These are phyloP conservation scores for Neurospora intermedia DNA, from an alignment of 495 filamentous ascomycete genomes.

Conservation along the genomic window DNA sequence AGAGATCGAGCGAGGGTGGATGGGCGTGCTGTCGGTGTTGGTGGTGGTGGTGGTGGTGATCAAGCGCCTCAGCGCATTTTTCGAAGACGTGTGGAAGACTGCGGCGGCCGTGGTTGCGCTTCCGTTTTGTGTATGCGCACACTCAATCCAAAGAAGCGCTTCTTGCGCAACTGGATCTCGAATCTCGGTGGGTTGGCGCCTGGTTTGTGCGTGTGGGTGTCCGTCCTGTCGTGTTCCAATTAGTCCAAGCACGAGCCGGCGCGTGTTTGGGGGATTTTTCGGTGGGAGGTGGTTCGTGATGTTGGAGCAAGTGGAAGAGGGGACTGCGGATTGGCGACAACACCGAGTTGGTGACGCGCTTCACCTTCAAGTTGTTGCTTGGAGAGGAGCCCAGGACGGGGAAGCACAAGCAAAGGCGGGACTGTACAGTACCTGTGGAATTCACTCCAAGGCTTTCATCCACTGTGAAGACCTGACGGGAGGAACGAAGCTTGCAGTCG, in stretches of 20 bases:
- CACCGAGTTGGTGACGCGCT: not conserved
- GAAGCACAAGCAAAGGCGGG: not conserved
- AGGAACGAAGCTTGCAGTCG: not conserved
- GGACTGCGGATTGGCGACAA: not conserved
- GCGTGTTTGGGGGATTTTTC: not conserved
- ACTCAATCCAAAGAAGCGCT: not conserved
- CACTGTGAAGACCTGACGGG: not conserved
- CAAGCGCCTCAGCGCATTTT: constrained; percentile 13
- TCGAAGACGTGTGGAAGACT: not conserved
- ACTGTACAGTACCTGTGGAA: not conserved
- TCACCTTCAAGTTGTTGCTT: not conserved
- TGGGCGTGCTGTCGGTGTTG: not conserved
- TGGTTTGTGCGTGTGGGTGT: not conserved
- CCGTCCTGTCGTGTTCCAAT: not conserved
- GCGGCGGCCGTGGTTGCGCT: not conserved
- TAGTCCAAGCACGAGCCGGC: not conserved
- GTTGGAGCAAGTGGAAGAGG: not conserved
- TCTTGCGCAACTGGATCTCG: not conserved
- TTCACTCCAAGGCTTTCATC: not conserved
- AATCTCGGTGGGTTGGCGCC: not conserved
- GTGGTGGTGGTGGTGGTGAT: not conserved
- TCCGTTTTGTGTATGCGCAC: not conserved
- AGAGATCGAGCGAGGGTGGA: not conserved
- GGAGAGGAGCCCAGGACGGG: not conserved
- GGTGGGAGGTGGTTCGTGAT: not conserved